Percentiles rank a stretch among this genome's conserved stretches.
Conservation (phyloP, 1,284 basidiomycete genomes). For the Grifola frondosa region DNA sequence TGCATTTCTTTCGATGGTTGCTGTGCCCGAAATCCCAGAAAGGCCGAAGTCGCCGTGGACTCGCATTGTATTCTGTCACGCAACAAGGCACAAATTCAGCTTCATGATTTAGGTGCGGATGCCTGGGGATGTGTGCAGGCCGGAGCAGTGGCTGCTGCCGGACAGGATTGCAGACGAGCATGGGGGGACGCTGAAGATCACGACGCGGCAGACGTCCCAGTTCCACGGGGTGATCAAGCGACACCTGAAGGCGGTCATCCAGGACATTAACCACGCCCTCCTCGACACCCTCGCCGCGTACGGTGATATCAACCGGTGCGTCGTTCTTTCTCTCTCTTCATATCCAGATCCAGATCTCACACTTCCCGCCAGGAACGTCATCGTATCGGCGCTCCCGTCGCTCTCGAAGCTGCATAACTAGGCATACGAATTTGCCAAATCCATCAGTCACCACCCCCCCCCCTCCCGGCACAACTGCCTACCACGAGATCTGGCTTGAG, state of each 20-base stretch:
- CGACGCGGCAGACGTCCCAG: slow-evolving; percentile 98
- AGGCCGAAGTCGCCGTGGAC: too few relatives aligned
- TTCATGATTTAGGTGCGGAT: slow-evolving; percentile 99
- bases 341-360: too few relatives aligned
- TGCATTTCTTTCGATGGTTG: too few relatives aligned
- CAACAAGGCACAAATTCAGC: too few relatives aligned
- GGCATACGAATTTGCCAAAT: slow-evolving; percentile 86
- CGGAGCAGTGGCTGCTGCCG: slow-evolving; percentile 93
- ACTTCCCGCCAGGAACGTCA: slow-evolving; percentile 74
- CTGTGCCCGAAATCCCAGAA: too few relatives aligned
- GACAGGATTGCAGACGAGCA: slow-evolving; percentile 96
- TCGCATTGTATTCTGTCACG: too few relatives aligned
- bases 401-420: slow-evolving; percentile 83
- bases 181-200: slow-evolving; percentile 96
- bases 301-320: slow-evolving; percentile 93
- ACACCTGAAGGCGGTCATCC: slow-evolving; percentile 94
- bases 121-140: slow-evolving; percentile 92
- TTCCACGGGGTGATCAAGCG: slow-evolving; percentile 99
- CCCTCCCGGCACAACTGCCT: slow-evolving; percentile 91
- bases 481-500: slow-evolving; percentile 99
- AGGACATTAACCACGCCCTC: slow-evolving; percentile 90
- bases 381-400: slow-evolving; percentile 90
- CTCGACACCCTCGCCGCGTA: slow-evolving; percentile 98
- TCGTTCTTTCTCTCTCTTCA: too few relatives aligned
- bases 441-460: slow-evolving; percentile 83